phyloP scores from a whole-genome alignment of 495 filamentous ascomycete species.

The Achaetomiella virescens region DNA sequence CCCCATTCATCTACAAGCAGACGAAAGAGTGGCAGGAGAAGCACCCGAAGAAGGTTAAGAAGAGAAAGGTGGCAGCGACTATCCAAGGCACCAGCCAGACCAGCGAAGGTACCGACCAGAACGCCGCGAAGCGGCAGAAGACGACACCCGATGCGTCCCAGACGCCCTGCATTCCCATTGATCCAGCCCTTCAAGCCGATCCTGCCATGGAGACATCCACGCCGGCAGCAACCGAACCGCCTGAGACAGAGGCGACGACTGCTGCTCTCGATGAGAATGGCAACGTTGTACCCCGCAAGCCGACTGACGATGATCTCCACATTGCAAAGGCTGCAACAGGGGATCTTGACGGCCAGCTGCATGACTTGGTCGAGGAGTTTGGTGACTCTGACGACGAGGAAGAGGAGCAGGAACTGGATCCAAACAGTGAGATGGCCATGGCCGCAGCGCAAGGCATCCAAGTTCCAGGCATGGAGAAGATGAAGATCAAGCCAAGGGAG shows the following conservation, averaged over 20 bases:
- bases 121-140: constrained; percentile 16
- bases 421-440: constrained; percentile 31
- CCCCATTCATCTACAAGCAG: constrained; percentile 77
- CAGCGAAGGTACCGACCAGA: constrained; percentile 22
- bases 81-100: constrained; percentile 26
- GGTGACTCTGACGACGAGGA: constrained; percentile 33
- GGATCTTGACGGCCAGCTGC: constrained; percentile 15
- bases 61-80: constrained; percentile 18
- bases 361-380: constrained; percentile 29
- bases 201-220: background rate
- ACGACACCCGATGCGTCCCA: constrained; percentile 19
- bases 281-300: constrained; percentile 22
- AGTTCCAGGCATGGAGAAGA: constrained; percentile 16
- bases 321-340: background rate
- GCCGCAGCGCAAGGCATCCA: constrained; percentile 27
- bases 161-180: background rate
- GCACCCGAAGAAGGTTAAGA: constrained; percentile 41
- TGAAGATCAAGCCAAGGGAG: constrained; percentile 12
- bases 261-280: constrained; percentile 27
- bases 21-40: constrained; percentile 46
- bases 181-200: background rate
- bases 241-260: background rate
- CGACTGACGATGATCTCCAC: constrained; percentile 3
- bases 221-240: background rate
- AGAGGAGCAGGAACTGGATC: constrained; percentile 25